These are phyloP conservation scores for Akebia trifoliata DNA, from an alignment of 164 flowering plant species.

Conservation along the genomic window DNA sequence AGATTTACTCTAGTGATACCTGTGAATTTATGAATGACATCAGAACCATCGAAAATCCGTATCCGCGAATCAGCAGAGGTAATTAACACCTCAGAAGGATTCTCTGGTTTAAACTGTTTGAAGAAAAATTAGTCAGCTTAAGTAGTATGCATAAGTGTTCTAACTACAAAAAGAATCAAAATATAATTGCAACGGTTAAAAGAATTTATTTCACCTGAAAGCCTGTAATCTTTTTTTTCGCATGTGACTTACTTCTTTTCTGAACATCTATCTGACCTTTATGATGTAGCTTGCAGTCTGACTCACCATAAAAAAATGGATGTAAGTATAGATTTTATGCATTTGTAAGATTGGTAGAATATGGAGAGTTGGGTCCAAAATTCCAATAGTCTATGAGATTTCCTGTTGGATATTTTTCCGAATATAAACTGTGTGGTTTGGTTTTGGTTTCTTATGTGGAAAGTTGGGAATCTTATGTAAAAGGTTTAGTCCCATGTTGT, in stretches of 20 bases:
- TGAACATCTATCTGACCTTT: slow-evolving; percentile 40
- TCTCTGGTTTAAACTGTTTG: slow-evolving; percentile 60
- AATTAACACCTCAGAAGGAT: slow-evolving; percentile 71
- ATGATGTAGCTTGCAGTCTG: slow-evolving; percentile 64
- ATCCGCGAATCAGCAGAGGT: slow-evolving; percentile 86
- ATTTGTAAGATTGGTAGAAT: neutral
- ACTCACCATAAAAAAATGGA: slow-evolving; percentile 1
- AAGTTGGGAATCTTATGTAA: too few species aligned
- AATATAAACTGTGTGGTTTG: too few species aligned
- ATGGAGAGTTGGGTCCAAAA: too few species aligned
- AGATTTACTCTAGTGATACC: slow-evolving; percentile 33
- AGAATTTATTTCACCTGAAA: slow-evolving; percentile 51
- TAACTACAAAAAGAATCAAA: neutral
- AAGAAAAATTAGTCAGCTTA: slow-evolving; percentile 7
- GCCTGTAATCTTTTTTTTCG: slow-evolving; percentile 90
- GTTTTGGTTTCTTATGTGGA: too few species aligned
- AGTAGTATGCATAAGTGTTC: neutral
- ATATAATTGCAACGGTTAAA: neutral
- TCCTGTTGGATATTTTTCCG: too few species aligned
- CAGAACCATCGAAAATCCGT: slow-evolving; percentile 49
- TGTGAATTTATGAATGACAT: slow-evolving; percentile 58
- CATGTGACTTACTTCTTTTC: slow-evolving; percentile 55
- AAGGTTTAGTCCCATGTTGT: too few species aligned
- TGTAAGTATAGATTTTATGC: neutral
- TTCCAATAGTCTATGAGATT: too few species aligned